phyloP scores from a whole-genome alignment of 495 filamentous ascomycete species.

The Aspergillus saccharolyticus region DNA sequence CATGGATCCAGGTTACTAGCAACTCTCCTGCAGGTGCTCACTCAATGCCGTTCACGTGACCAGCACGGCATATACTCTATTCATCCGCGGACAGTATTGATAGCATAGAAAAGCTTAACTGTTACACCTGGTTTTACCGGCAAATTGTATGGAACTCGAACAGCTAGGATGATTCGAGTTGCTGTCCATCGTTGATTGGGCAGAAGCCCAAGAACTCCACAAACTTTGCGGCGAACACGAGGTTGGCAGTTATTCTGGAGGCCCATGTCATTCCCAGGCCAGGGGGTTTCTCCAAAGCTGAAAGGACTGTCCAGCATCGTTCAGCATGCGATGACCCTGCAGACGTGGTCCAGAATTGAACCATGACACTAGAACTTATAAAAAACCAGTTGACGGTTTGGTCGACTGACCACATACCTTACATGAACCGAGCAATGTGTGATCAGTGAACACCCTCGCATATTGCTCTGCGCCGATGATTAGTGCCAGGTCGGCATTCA shows the following conservation, averaged over 20 bases:
- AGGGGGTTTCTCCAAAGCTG: constrained; percentile 1
- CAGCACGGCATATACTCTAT: neutral
- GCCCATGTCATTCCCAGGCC: neutral
- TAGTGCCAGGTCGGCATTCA: neutral
- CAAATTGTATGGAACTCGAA: neutral
- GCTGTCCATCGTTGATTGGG: neutral
- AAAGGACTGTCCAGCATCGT: neutral
- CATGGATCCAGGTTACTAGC: neutral
- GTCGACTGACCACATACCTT: constrained; percentile 4
- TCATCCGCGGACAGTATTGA: neutral
- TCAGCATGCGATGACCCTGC: constrained; percentile 1
- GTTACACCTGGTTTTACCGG: neutral
- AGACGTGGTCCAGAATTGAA: neutral
- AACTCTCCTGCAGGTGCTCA: neutral
- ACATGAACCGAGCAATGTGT: neutral
- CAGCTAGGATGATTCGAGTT: neutral
- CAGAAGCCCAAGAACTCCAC: neutral
- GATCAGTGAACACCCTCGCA: neutral
- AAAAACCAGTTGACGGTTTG: neutral
- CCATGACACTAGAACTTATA: neutral
- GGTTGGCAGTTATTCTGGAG: neutral
- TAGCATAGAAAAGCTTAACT: neutral
- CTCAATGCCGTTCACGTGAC: neutral
- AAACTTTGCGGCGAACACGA: neutral
- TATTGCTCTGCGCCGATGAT: neutral